phyloP scores from a whole-genome alignment of 2,329 filamentous ascomycete genomes.

The Chaetomiaceae sp. region DNA sequence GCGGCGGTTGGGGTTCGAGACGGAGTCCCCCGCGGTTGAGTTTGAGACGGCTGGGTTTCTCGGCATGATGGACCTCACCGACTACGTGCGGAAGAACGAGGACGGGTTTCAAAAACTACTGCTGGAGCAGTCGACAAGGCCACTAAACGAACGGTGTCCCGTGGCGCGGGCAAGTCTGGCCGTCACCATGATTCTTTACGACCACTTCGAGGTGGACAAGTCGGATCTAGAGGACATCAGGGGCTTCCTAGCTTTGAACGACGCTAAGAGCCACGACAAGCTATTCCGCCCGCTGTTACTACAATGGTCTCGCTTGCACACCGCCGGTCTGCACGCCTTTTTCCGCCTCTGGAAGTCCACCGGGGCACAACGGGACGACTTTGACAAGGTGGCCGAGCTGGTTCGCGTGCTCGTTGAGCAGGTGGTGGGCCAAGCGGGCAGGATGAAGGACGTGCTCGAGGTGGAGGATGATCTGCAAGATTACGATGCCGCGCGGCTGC shows the following conservation, averaged over 20 bases:
- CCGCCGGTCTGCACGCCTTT: constrained; percentile 78
- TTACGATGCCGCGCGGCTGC: constrained; percentile 72
- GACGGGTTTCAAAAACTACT: constrained; percentile 89
- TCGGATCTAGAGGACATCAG: constrained; percentile 74
- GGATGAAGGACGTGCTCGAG: constrained; percentile 78
- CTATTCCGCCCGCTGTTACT: constrained; percentile 82
- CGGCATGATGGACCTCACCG: constrained; percentile 95
- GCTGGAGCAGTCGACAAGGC: constrained; percentile 77
- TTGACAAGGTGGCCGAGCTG: constrained; percentile 88
- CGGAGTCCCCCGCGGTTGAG: constrained; percentile 79
- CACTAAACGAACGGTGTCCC: constrained; percentile 71
- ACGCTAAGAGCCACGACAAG: constrained; percentile 73
- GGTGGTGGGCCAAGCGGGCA: constrained; percentile 74
- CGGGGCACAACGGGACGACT: constrained; percentile 77
- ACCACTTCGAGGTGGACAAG: constrained; percentile 92
- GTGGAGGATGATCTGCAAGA: constrained; percentile 85
- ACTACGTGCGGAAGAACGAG: constrained; percentile 88
- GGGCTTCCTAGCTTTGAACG: constrained; percentile 69
- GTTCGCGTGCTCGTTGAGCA: constrained; percentile 86
- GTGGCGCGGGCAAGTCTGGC: constrained; percentile 81
- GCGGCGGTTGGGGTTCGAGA: constrained; percentile 85
- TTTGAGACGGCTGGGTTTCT: constrained; percentile 84
- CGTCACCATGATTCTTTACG: constrained; percentile 82
- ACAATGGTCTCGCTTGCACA: constrained; percentile 90
- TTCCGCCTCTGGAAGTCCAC: constrained; percentile 91